A percentile compares a stretch with the other conserved stretches of the same genome.
Conservation (phyloP, 2,329 filamentous ascomycete species). For the Fonsecaea erecta region DNA sequence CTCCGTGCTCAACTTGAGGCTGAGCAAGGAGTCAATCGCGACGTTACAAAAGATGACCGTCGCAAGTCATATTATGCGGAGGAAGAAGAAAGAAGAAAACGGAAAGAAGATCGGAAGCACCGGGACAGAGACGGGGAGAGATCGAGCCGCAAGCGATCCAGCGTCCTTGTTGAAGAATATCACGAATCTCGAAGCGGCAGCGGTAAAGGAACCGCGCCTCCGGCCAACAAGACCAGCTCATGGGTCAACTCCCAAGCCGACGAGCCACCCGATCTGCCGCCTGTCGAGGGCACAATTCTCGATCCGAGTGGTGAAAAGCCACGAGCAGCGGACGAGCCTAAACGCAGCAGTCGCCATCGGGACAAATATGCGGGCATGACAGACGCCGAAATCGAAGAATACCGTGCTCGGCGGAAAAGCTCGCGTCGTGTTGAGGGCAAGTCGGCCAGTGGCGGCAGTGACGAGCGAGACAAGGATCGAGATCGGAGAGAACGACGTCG, state of each 20-base stretch:
- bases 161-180: conserved; percentile 42
- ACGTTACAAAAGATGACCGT: conserved; percentile 38
- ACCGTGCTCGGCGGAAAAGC: conserved; percentile 40
- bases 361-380: conserved; percentile 47
- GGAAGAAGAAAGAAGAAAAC: conserved; percentile 35
- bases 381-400: conserved; percentile 48
- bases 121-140: conserved; percentile 43
- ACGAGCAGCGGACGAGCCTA: conserved; percentile 39
- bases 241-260: conserved; percentile 56
- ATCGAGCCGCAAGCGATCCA: conserved; percentile 34
- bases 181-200: conserved; percentile 41
- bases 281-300: conserved; percentile 52
- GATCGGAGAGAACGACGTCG: conserved; percentile 30
- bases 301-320: conserved; percentile 42
- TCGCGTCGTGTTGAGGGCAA: conserved; percentile 31
- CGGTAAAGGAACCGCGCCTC: conserved; percentile 38
- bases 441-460: conserved; percentile 35
- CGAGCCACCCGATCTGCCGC: conserved; percentile 55
- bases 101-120: conserved; percentile 39
- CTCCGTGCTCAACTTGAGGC: conserved; percentile 37
- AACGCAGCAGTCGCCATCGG: conserved; percentile 46
- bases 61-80: conserved; percentile 42
- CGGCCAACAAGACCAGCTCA: conserved; percentile 53
- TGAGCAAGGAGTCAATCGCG: conserved; percentile 29
- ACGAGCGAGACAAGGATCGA: conserved; percentile 29